Base-by-base conservation (phyloP, 805 yeast genomes). In the Saturnispora diversa region DNA sequence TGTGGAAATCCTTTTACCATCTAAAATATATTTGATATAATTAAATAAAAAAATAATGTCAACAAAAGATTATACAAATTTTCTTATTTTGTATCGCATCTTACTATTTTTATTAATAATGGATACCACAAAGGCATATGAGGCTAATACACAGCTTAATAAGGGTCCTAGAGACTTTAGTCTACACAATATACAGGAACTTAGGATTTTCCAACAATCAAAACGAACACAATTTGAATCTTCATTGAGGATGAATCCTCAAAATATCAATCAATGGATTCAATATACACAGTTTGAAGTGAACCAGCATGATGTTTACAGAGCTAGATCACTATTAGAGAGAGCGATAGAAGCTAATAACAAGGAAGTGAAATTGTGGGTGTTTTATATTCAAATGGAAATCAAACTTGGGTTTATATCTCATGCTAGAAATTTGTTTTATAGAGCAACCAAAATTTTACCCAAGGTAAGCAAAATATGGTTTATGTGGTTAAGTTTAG, bases 291-390 rank as follows among this genome's bases (percentile, higher is more conserved):
- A 72, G 44, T 85, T 87, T 74, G 98, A 90, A 59, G 58, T 79
- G 4, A 82, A 81, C 5, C 90, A 84, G 50, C 80, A 77, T 44
- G 95, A 90, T 53, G 68, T 74, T 45, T 68, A 74, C 15, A 66
- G 97, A 17, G 95, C 94, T 0, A 66, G 97, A 41, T 84, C 96
- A 0, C 68, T 92, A 5, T 83, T 82, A 61, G 98, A 90, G 58
- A 68, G 97, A 38, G 94, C 95, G 0, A 56, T 90, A 24, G 81
- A 77, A 39, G 27, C 28, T 10, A 74, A 78, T 22, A 31, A 30
- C 10, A 42, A 40, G 26, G 77, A 80, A 55, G 77, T 88, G 2
- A 87, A 94, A 5, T 59, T 90, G 37, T 90, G 98, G 97, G 67
- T 80, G 3, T 70, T 84, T 16, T 90, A 92, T 58, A 73, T 84